These are phyloP conservation scores for Microdochium paspali DNA, from an alignment of 2,329 filamentous ascomycete species.

Conservation along the genomic window DNA sequence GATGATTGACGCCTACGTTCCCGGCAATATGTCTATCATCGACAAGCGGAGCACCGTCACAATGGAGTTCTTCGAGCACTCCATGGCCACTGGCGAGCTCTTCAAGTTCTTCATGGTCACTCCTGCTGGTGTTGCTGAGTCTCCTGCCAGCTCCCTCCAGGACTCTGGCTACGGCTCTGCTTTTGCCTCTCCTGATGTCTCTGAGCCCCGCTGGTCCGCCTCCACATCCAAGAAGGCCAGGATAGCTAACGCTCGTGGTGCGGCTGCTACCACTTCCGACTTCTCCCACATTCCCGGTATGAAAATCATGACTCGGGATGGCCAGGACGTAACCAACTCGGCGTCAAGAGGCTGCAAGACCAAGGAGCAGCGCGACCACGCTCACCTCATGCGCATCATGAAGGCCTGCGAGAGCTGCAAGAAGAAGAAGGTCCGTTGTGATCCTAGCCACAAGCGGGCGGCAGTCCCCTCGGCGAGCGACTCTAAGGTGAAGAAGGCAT, in stretches of 20 bases:
- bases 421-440: conserved; percentile 54
- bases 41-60: conserved; percentile 50
- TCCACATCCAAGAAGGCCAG: conserved; percentile 17
- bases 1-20: conserved; percentile 48
- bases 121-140: conserved; percentile 27
- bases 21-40: conserved; percentile 40
- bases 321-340: conserved; percentile 52
- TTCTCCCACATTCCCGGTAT: conserved; percentile 50
- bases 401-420: conserved; percentile 57
- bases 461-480: conserved; percentile 22
- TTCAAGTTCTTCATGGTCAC: conserved; percentile 53
- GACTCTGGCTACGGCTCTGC: conserved; percentile 38
- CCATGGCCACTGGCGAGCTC: conserved; percentile 42
- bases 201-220: conserved; percentile 32
- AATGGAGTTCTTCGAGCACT: conserved; percentile 49
- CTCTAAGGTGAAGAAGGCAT: conserved; percentile 19
- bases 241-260: not conserved
- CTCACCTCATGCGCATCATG: conserved; percentile 57
- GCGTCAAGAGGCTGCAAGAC: conserved; percentile 55
- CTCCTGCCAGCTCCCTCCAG: conserved; percentile 33
- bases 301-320: conserved; percentile 58
- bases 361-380: conserved; percentile 58
- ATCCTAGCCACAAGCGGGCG: conserved; percentile 48
- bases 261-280: conserved; percentile 22
- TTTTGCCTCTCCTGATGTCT: conserved; percentile 38